These are phyloP conservation scores for Pichia phayaonensis DNA, from an alignment of 805 yeast genomes.

Conservation along the genomic window DNA sequence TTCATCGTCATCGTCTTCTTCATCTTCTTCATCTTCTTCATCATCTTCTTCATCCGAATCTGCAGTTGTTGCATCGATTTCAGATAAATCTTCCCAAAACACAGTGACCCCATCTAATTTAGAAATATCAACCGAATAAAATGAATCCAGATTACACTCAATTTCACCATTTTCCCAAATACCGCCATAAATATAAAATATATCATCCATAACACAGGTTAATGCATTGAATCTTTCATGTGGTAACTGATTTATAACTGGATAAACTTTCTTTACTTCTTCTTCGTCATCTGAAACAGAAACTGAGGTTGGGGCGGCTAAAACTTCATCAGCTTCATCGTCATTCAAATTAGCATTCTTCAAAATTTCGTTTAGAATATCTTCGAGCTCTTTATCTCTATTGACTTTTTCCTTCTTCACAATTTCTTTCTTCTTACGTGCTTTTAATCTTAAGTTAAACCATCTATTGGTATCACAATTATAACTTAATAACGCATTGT, in stretches of 20 bases:
- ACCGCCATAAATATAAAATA: conserved; percentile 81
- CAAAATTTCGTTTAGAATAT: conserved; percentile 63
- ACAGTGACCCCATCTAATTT: conserved; percentile 83
- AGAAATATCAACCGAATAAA: conserved; percentile 79
- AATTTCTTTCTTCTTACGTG: conserved; percentile 46
- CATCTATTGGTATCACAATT: conserved; percentile 85
- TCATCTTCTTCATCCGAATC: conserved; percentile 61
- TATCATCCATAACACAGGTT: conserved; percentile 78
- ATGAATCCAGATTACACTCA: conserved; percentile 76
- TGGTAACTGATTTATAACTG: conserved; percentile 58
- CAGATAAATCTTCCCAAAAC: conserved; percentile 81
- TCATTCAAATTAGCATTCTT: conserved; percentile 66
- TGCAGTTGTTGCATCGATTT: conserved; percentile 42
- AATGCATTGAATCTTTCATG: conserved; percentile 86
- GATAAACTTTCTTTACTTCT: conserved; percentile 35
- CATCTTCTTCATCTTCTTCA: conserved; percentile 62
- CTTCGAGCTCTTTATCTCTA: conserved; percentile 77
- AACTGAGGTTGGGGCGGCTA: conserved; percentile 28
- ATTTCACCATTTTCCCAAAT: conserved; percentile 82
- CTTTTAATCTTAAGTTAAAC: conserved; percentile 64
- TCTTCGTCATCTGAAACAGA: conserved; percentile 33
- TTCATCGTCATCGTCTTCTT: conserved; percentile 49
- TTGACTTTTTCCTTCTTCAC: conserved; percentile 38
- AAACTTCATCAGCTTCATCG: conserved; percentile 24
- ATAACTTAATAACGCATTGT: conserved; percentile 71